These are phyloP conservation scores for Zopfochytrium polystomum DNA, from an alignment of 371 early-diverging fungal species.

Conservation along the genomic window DNA sequence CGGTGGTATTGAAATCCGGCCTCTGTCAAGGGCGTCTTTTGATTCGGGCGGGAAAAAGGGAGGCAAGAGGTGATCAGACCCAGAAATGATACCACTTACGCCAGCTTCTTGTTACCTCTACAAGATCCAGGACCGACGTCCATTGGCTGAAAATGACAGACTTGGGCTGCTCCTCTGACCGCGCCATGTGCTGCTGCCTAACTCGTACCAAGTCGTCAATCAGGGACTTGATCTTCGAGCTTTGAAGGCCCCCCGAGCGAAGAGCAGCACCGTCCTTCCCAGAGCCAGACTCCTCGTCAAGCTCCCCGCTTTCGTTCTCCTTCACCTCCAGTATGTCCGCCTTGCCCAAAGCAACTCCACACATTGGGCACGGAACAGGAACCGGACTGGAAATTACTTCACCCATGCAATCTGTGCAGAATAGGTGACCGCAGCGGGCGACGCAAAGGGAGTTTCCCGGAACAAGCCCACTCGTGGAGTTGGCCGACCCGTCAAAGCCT, in stretches of 20 bases:
- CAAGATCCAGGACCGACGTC: conserved; percentile 69
- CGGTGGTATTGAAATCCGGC: conserved; percentile 57
- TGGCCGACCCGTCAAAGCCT: conserved; percentile 15
- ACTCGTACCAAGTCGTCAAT: conserved; percentile 36
- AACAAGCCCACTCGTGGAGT: too few relatives aligned
- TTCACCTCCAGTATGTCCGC: conserved; percentile 26
- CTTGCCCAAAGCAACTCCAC: conserved; percentile 6
- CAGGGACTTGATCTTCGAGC: conserved; percentile 64
- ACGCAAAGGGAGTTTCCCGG: conserved; percentile 17
- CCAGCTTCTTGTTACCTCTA: conserved; percentile 42
- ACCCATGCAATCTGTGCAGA: conserved; percentile 28
- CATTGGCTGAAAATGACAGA: conserved; percentile 85
- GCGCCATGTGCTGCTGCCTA: conserved; percentile 7
- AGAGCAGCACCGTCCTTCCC: background rate
- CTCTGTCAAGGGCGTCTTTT: conserved; percentile 43
- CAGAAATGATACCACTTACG: conserved; percentile 24
- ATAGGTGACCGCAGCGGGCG: conserved; percentile 43
- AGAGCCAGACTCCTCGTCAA: conserved; percentile 12
- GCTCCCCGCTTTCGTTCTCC: conserved; percentile 23
- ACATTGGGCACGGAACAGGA: conserved; percentile 26
- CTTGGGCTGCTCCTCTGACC: conserved; percentile 30
- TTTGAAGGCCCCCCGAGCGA: conserved; percentile 10
- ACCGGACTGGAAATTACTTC: background rate
- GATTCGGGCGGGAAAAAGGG: conserved; percentile 25
- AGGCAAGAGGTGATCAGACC: conserved; percentile 22